Evolutionary conservation across 2,329 filamentous ascomycete genomes (phyloP), one percentile per base, ranked within the genome.

Genomic region (Aspergillus sp.): DNA sequence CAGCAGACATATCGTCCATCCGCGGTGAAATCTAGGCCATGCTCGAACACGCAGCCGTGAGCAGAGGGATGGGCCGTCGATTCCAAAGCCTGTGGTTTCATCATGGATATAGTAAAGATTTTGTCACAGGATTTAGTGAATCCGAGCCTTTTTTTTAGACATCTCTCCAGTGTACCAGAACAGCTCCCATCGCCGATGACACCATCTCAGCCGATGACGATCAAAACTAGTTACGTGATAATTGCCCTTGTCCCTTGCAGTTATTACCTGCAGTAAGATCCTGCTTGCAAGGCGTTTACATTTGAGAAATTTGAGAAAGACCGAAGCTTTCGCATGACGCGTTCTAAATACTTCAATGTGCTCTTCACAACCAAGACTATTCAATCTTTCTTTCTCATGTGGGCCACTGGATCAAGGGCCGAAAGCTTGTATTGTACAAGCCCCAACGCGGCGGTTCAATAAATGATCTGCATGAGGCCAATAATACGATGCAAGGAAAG

Each of bases 1-100:
- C 64, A 67, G 51, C 59, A 59, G 22, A 67, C 54, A 31, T 57
- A 60, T 6, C 47, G 49, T 39, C 63, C 59, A 45, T 66, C 63
- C 6, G 55, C 49, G 2, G 63, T 63, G 18, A 65, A 54, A 52
- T 65, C 63, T 29, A 66, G 57, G 4, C 55, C 59, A 49, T 63
- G 57, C 20, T 62, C 47, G 6, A 50, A n/a, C 6, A 42, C 14
- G 6, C 36, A 42, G 6, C 18, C 16, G 6, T 42, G 4, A 14
- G 6, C 36, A n/a, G 14, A 14, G 16, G 6, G 36, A n/a, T 1
- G 36, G 36, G 16, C 36, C 36, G 36, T n/a, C 36, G 16, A 3
- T 42, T n/a, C 36, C 16, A 2, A 4, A 5, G 16, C 16, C 16
- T 9, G 14, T 6, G 36, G 14, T n/a, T 42, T 42, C 36, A 42